Base-by-base conservation (phyloP, 2,329 filamentous ascomycete species). In the Tolypocladium ovalisporum region DNA sequence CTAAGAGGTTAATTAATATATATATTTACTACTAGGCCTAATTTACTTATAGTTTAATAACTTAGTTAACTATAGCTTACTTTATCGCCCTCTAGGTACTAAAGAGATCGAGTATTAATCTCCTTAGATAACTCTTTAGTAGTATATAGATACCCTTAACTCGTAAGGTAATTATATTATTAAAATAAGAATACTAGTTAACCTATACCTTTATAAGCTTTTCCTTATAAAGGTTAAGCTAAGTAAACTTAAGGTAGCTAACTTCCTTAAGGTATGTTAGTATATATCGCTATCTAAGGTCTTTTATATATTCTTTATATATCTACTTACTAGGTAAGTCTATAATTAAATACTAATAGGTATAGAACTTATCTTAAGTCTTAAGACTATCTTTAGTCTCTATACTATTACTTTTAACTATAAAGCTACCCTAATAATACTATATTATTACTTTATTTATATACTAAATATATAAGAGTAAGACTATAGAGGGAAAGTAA, bases 121-220 rank as follows among this genome's bases (percentile, higher is more conserved):
- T 62, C 39, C 63, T 60, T 1, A 64, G 29, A 47, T 61, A 22
- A 7, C 15, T 35, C 35, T 65, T 63, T 9, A 64, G 27, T 27
- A 64, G 39, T 1, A 42, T 27, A 57, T 64, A 36, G 34, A 62
- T 62, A 22, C 61, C 60, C 54, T 63, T 56, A 44, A 56, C 59
- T 5, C 59, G 54, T 36, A 56, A 63, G 35, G 60, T 62, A 54
- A 57, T 56, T 24, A 59, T 42, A 15, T 64, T 62, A 35, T 58
- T 53, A 52, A 64, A 64, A 53, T 63, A 58, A 24, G 39, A 27
- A 22, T 62, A 36, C 29, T 56, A 15, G 57, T 64, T 53, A 44
- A 66, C 61, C 61, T 55, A 64, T 19, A 57, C 60, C 44, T 62
- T 62, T 1, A 63, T 58, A 34, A 66, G 47, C 57, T 58, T 64